phyloP scores from a whole-genome alignment of 345 rosid genomes.

The Punica granatum region DNA sequence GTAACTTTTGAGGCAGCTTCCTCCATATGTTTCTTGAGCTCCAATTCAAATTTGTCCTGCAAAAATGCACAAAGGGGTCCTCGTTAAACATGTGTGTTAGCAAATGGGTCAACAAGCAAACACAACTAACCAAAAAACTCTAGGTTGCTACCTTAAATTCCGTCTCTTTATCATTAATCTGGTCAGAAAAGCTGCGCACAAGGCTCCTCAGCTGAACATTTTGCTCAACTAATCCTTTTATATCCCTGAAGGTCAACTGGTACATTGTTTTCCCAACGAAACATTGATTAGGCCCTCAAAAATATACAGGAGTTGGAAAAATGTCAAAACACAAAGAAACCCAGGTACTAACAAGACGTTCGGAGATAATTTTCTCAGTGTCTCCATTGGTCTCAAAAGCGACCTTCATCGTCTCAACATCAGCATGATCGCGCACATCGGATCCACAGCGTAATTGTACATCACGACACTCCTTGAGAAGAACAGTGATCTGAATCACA shows the following conservation, averaged over 20 bases:
- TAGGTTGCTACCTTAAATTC: slow-evolving; percentile 63
- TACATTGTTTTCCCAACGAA: slow-evolving; percentile 21
- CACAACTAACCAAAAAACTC: background rate
- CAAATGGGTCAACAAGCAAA: background rate
- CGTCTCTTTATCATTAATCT: slow-evolving; percentile 59
- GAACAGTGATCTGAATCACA: slow-evolving; percentile 63
- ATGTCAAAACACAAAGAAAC: background rate
- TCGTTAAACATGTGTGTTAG: background rate
- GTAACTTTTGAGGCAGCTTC: slow-evolving; percentile 85
- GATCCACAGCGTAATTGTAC: slow-evolving; percentile 87
- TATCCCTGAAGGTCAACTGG: slow-evolving; percentile 87
- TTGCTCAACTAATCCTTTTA: slow-evolving; percentile 92
- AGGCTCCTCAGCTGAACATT: slow-evolving; percentile 90
- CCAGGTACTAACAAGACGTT: slow-evolving; percentile 51
- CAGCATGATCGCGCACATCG: slow-evolving; percentile 31
- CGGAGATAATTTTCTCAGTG: slow-evolving; percentile 63
- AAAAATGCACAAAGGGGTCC: background rate
- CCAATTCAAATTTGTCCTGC: slow-evolving; percentile 64
- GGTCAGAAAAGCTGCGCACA: slow-evolving; percentile 72
- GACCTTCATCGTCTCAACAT: slow-evolving; percentile 26
- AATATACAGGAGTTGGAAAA: background rate
- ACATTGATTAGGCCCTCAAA: slow-evolving; percentile 1
- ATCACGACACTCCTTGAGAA: slow-evolving; percentile 92
- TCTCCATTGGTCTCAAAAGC: slow-evolving; percentile 41
- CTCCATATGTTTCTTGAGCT: slow-evolving; percentile 57